Base-by-base conservation (phyloP, 2,329 filamentous ascomycete species). In the Laburnicola sp. region DNA sequence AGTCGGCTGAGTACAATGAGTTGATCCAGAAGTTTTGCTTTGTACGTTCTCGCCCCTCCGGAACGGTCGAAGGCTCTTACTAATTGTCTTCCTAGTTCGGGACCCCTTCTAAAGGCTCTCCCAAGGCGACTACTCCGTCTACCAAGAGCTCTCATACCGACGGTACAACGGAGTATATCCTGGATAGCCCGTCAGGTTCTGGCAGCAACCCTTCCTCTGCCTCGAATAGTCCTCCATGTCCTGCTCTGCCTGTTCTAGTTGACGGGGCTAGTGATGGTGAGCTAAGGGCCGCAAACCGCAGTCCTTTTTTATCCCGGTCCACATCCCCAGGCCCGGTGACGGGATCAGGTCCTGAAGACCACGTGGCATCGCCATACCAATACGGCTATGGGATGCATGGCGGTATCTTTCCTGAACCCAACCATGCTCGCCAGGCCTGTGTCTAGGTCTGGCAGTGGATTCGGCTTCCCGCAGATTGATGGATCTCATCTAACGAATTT, bases 21-120 rank as follows among this genome's bases (percentile, higher is more conserved):
- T 83, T 99, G 60, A 88, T 99, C 74, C 92, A 96, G 80, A 97
- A 96, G 80, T 99, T 96, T 82, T 99, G 94, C 82, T 99, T 97
- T 85, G 93, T 97, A 93, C 86, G 93, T 96, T 82, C 82, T 66
- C 69, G 60, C 60, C 58, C 63, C 57, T 57, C 56, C 58, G 68
- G 64, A 61, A 62, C 60, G 62, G 66, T 62, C 62, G 53, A 69
- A 64, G 62, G 62, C 65, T 68, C 66, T 66, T 66, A 67, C 71
- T 75, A 73, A 76, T 71, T 62, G 51, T 66, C 61, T 62, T 65
- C 59, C 32, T 69, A 81, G 79, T 82, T 78, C 72, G 80, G 80
- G 50, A 80, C 78, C 46, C 66, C 69, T 48, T 67, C 66, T 51
- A 77, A 76, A 64, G 68, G 65, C 35, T 71, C 74, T 50, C 66